phyloP scores from a whole-genome alignment of 1,139 yeast genomes.

The Kazachstania sp. region DNA sequence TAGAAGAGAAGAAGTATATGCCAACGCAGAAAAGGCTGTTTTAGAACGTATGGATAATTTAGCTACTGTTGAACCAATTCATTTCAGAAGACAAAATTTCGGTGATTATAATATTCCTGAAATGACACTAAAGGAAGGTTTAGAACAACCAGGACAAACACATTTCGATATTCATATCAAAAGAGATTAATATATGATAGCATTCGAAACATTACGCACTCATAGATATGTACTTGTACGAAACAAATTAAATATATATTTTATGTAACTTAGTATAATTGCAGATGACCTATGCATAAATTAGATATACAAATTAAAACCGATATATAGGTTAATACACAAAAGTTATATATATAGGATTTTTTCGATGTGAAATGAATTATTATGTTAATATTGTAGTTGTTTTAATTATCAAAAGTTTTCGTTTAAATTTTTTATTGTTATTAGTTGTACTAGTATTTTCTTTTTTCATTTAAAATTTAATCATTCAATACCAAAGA shows the following conservation, averaged over 20 bases:
- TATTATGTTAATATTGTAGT: neutral
- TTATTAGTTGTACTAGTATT: neutral
- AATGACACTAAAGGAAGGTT: slow-evolving; percentile 9
- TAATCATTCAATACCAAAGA: slow-evolving; percentile 44
- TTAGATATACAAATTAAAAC: slow-evolving; percentile 2
- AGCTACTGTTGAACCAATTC: slow-evolving; percentile 12
- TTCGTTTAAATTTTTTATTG: neutral
- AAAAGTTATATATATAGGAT: neutral
- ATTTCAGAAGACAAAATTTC: slow-evolving; percentile 18
- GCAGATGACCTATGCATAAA: slow-evolving; percentile 3
- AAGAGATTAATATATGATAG: slow-evolving; percentile 1
- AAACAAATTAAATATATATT: neutral
- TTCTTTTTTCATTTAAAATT: too few species aligned
- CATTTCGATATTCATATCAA: slow-evolving; percentile 12
- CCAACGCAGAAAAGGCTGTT: slow-evolving; percentile 4
- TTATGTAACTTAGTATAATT: neutral
- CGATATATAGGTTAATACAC: slow-evolving; percentile 2
- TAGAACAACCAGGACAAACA: slow-evolving; percentile 10
- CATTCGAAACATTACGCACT: too few species aligned
- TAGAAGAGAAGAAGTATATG: slow-evolving; percentile 7
- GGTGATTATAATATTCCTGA: slow-evolving; percentile 19
- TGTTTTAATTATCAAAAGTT: neutral
- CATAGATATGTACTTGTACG: too few species aligned
- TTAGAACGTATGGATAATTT: slow-evolving; percentile 9
- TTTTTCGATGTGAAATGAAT: neutral